Evolutionary conservation across 2,329 filamentous ascomycete genomes (phyloP).

Genomic region (Diaporthe sp.): DNA sequence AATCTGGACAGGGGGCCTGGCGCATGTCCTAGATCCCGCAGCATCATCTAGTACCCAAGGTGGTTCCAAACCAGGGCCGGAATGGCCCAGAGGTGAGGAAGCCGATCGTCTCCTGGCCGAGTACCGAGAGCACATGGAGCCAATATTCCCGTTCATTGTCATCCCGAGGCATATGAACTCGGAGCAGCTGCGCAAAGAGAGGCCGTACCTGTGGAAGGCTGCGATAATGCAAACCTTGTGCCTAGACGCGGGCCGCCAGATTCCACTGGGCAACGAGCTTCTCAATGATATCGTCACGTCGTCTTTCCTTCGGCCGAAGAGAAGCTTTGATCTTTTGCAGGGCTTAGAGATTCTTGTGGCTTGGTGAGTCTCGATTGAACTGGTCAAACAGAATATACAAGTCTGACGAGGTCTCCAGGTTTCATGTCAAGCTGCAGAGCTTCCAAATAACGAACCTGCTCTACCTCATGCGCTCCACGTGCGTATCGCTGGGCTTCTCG

Average conservation of each 20-base stretch:
- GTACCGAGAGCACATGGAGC: conserved; percentile 52
- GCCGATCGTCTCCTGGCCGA: conserved; percentile 55
- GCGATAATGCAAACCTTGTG: conserved; percentile 61
- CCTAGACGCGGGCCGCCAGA: conserved; percentile 59
- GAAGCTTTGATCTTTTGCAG: conserved; percentile 62
- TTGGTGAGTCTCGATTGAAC: conserved; percentile 53
- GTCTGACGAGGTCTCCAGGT: conserved; percentile 50
- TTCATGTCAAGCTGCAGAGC: conserved; percentile 62
- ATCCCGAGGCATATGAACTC: conserved; percentile 54
- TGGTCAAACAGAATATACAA: no score
- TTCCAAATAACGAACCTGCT: conserved; percentile 64
- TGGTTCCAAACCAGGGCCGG: neutral
- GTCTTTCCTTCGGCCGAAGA: conserved; percentile 57
- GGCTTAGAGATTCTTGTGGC: conserved; percentile 59
- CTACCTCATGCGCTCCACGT: conserved; percentile 62
- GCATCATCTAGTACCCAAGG: neutral
- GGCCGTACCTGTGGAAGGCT: conserved; percentile 64
- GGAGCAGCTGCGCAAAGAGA: conserved; percentile 52
- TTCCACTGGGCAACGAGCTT: conserved; percentile 58
- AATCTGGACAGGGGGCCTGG: neutral
- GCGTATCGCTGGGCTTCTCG: conserved; percentile 56
- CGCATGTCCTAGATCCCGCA: neutral
- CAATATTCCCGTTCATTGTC: conserved; percentile 61
- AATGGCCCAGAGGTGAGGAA: conserved; percentile 55
- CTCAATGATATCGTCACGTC: conserved; percentile 58